These are phyloP conservation scores for Pythium rhizo-oryzae DNA, from an alignment of 352 stramenopile genomes.

Conservation along the genomic window DNA sequence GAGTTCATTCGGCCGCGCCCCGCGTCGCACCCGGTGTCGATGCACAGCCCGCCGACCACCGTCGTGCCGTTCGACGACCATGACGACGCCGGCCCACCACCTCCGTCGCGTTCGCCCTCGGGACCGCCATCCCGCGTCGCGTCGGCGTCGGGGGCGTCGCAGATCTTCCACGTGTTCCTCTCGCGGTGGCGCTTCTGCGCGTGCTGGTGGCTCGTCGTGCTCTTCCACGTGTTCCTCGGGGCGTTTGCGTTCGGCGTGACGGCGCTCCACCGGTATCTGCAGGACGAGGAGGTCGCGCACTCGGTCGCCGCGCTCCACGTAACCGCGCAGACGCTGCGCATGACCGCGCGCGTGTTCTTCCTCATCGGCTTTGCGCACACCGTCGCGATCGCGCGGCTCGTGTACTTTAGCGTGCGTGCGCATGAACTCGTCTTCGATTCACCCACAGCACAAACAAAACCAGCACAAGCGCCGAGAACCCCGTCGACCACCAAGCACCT, in stretches of 20 bases:
- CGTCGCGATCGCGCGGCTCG: background rate
- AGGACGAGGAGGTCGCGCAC: background rate
- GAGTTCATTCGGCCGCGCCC: background rate
- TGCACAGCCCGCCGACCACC: background rate
- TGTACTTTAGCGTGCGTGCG: background rate
- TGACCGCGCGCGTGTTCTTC: slow-evolving; percentile 13
- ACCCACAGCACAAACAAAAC: too few species aligned
- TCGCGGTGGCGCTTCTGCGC: background rate
- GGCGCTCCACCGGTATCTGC: slow-evolving; percentile 14
- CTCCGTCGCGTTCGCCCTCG: background rate
- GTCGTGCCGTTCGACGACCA: background rate
- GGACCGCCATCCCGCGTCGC: background rate
- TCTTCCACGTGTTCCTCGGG: slow-evolving; percentile 5
- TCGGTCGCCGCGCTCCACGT: background rate
- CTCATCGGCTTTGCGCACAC: slow-evolving; percentile 13
- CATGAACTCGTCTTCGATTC: background rate
- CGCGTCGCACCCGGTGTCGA: background rate
- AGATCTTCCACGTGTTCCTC: slow-evolving; percentile 9
- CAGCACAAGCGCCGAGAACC: too few species aligned
- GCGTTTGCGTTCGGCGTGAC: slow-evolving; percentile 3
- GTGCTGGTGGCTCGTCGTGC: slow-evolving; percentile 15
- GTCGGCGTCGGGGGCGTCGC: too few species aligned
- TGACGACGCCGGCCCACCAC: background rate
- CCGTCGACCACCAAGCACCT: too few species aligned
- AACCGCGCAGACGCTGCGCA: background rate